Conservation (phyloP, 1,284 basidiomycete species). For the Malassezia dermatis region DNA sequence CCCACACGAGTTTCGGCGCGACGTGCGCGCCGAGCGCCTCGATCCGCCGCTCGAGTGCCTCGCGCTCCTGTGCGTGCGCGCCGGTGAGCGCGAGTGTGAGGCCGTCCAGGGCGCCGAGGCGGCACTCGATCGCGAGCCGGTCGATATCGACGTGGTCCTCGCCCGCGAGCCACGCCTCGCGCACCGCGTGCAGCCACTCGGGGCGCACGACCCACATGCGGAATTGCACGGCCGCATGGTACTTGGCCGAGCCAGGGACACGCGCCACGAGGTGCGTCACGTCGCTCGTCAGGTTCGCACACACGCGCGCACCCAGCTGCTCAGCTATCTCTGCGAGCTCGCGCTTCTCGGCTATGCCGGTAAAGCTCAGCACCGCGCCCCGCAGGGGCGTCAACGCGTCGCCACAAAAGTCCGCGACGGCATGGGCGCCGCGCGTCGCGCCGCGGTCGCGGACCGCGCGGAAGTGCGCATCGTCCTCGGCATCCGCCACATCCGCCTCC, state of each 20-base stretch:
- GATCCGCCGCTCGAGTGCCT: constrained; percentile 19
- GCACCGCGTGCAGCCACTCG: constrained; percentile 61
- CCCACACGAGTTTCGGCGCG: constrained; percentile 27
- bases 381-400: constrained; percentile 55
- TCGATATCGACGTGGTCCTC: constrained; percentile 59
- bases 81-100: constrained; percentile 51
- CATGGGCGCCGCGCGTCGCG: constrained; percentile 34
- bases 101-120: constrained; percentile 59
- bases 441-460: constrained; percentile 34
- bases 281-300: constrained; percentile 62
- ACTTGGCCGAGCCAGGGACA: constrained; percentile 65
- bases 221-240: constrained; percentile 65
- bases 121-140: constrained; percentile 55
- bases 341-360: constrained; percentile 57
- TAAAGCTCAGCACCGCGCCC: constrained; percentile 60
- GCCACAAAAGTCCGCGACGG: constrained; percentile 33
- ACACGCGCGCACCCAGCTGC: constrained; percentile 62
- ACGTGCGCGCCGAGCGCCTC: constrained; percentile 8
- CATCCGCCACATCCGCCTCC: constrained; percentile 20
- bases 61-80: constrained; percentile 11
- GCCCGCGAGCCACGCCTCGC: constrained; percentile 63
- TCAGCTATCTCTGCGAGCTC: constrained; percentile 62
- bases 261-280: constrained; percentile 69
- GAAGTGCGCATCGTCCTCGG: constrained; percentile 34
- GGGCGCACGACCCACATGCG: constrained; percentile 63